A percentile compares a stretch with the other conserved stretches of the same genome.
These are phyloP conservation scores for Suhomyces choctaworum DNA, from an alignment of 1,139 yeast species.

Conservation along the genomic window DNA sequence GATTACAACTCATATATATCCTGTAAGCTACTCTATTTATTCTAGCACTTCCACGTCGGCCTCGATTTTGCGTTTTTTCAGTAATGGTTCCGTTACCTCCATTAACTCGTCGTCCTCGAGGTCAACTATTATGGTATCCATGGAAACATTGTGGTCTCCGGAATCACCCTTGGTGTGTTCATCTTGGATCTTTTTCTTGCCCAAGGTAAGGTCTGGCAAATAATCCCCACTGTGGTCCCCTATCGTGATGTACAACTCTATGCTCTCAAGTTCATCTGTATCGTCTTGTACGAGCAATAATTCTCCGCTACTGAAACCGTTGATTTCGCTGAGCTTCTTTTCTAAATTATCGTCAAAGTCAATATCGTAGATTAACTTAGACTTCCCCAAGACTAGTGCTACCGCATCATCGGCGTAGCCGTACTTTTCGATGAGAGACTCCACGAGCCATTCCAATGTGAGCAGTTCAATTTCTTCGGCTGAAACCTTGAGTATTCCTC, in stretches of 20 bases:
- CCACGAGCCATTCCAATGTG: conserved; percentile 46
- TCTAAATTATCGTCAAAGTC: conserved; percentile 83
- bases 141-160: conserved; percentile 14
- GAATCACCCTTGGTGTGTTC: conserved; percentile 3
- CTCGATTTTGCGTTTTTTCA: conserved; percentile 16
- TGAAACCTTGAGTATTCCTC: conserved; percentile 38
- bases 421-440: conserved; percentile 46
- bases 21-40: too few species aligned
- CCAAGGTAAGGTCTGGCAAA: conserved; percentile 25
- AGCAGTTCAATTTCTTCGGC: conserved; percentile 15
- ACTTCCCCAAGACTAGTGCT: conserved; percentile 58
- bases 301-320: conserved; percentile 58
- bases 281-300: conserved; percentile 77
- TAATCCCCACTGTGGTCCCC: conserved; percentile 14
- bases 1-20: too few species aligned
- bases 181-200: conserved; percentile 5
- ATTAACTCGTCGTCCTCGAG: conserved; percentile 17
- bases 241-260: conserved; percentile 62
- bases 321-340: conserved; percentile 48
- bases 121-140: conserved; percentile 11
- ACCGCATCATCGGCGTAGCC: conserved; percentile 67
- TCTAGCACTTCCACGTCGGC: conserved; percentile 3
- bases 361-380: conserved; percentile 72
- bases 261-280: conserved; percentile 61
- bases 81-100: conserved; percentile 14